Evolutionary conservation across 2,329 filamentous ascomycete species (phyloP), one percentile per base, ranked within the genome.

Genomic region (Fusarium annulatum): DNA sequence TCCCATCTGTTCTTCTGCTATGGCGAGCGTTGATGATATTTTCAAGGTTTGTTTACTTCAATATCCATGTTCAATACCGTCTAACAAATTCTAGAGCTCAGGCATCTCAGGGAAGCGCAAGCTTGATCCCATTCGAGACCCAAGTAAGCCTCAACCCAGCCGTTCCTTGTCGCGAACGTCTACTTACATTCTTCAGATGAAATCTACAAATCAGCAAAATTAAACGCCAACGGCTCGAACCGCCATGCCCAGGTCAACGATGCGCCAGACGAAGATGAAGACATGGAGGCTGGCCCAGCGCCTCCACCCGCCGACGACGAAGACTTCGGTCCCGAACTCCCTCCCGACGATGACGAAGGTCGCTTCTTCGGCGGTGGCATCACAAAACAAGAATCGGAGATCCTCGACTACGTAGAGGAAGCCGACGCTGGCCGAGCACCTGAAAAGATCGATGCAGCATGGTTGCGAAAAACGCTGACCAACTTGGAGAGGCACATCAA

Each of bases 351-450:
- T 77, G 94, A 97, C 60, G 96, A 97, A 73, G 96, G 96, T 2
- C 92, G 96, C 16, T 99, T 99, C 85, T 99, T 98, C 77, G 96
- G 96, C 48, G 94, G 95, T 61, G 96, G 96, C 39, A 92, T 99
- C 77, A 94, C 92, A 33, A 88, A 91, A 65, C 88, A 94, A 74
- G 94, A 97, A 74, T 92, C 91, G 5, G 90, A 95, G 76, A 94
- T 96, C 26, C 88, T 99, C 78, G 93, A 98, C 82, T 98, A 93
- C 79, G 90, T 99, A 71, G 94, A 98, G 56, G 82, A 82, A 26
- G 81, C 80, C 33, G 81, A 83, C 57, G 80, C 78, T 14, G 80
- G 80, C 38, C 77, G 81, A 15, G 79, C 79, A 72, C 88, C 90
- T 2, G 94, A 97, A 76, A 95, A 92, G 81, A 93, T 97, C 72